Conservation (phyloP, 129 eudicot species). For the Apium graveolens region DNA sequence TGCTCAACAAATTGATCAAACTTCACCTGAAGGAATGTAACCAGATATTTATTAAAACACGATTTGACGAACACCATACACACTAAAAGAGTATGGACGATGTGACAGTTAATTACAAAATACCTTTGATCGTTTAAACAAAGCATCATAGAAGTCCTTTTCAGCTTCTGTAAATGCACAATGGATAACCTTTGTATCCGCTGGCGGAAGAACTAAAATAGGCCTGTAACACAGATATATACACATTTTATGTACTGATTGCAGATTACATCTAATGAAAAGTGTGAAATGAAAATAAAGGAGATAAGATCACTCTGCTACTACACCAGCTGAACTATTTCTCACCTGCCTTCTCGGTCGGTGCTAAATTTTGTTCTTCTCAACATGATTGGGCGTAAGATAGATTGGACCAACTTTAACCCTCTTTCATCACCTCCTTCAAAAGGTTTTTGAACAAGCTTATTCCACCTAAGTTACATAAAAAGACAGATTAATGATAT, state of each 20-base stretch:
- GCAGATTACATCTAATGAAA: not conserved
- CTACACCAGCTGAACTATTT: not conserved
- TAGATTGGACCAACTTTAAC: conserved; percentile 74
- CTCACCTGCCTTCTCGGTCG: conserved; percentile 83
- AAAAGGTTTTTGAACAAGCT: conserved; percentile 89
- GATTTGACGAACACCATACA: not conserved
- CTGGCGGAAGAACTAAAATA: conserved; percentile 94
- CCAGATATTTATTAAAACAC: not conserved
- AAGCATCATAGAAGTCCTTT: conserved; percentile 88
- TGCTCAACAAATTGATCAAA: conserved; percentile 94
- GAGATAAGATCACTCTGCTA: not conserved
- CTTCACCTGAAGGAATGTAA: conserved; percentile 53
- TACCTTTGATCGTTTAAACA: conserved; percentile 93
- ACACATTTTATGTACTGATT: not conserved
- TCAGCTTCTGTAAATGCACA: conserved; percentile 85
- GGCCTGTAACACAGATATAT: conserved; percentile 49
- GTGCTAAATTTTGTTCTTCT: conserved; percentile 88
- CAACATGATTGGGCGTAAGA: conserved; percentile 82
- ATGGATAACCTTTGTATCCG: conserved; percentile 62
- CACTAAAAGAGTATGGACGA: not conserved
- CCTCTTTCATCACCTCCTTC: conserved; percentile 98
- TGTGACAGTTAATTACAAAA: not conserved
- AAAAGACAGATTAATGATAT: not conserved
- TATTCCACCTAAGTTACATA: conserved; percentile 71
- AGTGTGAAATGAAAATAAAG: not conserved